Evolutionary conservation across 2,329 filamentous ascomycete species (phyloP).

Genomic region (Arachnomyces sp.): DNA sequence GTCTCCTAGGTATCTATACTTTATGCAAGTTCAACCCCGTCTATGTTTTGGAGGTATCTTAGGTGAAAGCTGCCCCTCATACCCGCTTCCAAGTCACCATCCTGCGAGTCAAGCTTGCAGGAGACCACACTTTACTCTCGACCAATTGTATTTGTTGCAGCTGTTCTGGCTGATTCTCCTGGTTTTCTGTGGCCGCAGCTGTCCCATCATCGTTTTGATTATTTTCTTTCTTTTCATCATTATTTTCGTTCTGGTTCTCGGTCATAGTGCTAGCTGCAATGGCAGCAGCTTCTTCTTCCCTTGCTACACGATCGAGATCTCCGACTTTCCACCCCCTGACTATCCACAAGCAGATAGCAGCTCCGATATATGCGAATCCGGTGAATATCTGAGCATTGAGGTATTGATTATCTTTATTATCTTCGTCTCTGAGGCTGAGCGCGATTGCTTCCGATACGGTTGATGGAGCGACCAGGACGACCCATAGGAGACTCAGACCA

Average conservation of each 20-base stretch:
- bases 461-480: constrained; percentile 48
- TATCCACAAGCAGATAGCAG: constrained; percentile 41
- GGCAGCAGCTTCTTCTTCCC: constrained; percentile 6
- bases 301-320: constrained; percentile 16
- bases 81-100: constrained; percentile 27
- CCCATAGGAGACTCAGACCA: constrained; percentile 53
- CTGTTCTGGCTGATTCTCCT: constrained; percentile 1
- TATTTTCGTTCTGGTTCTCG: background rate
- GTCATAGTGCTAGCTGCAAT: constrained; percentile 2
- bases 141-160: constrained; percentile 1
- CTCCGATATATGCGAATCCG: constrained; percentile 53
- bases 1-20: too few relatives aligned
- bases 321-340: constrained; percentile 35
- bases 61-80: too few relatives aligned
- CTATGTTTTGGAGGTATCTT: too few relatives aligned
- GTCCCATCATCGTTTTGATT: too few relatives aligned
- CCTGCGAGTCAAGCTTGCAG: constrained; percentile 19
- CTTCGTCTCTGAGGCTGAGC: constrained; percentile 45
- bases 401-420: constrained; percentile 24
- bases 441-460: constrained; percentile 50
- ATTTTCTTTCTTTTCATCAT: constrained; percentile 9
- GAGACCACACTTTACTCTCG: constrained; percentile 19
- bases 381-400: constrained; percentile 47
- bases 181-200: background rate
- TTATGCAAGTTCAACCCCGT: too few relatives aligned